Conservation (phyloP, 805 yeast genomes). For the Ascoidea rubescens region DNA sequence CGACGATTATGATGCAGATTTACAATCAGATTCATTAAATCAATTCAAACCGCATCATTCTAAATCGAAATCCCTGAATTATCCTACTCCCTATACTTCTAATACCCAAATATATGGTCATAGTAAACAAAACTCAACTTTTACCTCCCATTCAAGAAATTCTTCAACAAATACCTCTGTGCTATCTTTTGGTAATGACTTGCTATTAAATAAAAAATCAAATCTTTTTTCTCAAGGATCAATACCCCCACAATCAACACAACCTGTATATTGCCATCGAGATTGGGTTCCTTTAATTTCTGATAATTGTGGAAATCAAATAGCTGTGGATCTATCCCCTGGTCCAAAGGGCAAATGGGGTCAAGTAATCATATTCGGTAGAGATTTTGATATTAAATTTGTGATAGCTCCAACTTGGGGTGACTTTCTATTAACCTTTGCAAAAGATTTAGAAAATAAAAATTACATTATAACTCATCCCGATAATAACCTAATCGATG, state of each 20-base stretch:
- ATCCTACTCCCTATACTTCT: constrained; percentile 12
- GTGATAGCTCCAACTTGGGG: constrained; percentile 85
- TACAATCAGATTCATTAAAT: constrained; percentile 7
- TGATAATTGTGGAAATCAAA: constrained; percentile 82
- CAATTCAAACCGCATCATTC: background rate
- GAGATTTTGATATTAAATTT: constrained; percentile 85
- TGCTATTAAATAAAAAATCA: no score
- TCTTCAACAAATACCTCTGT: constrained; percentile 17
- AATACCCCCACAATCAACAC: constrained; percentile 64
- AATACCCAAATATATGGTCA: constrained; percentile 1
- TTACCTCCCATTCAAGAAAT: constrained; percentile 4
- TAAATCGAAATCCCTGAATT: constrained; percentile 9
- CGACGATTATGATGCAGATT: background rate
- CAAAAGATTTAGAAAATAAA: constrained; percentile 77
- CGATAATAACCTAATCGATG: no score
- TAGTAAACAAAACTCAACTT: constrained; percentile 1
- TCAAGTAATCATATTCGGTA: constrained; percentile 84
- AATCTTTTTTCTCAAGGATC: constrained; percentile 31
- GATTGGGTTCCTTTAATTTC: constrained; percentile 88
- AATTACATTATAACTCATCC: constrained; percentile 54
- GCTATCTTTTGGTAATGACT: no score
- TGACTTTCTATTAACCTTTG: constrained; percentile 71
- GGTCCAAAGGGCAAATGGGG: constrained; percentile 76
- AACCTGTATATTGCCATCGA: constrained; percentile 70
- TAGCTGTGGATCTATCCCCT: constrained; percentile 80